Percentiles rank a stretch among this genome's conserved stretches.
phyloP scores from a whole-genome alignment of 495 filamentous ascomycete species.

The Podospora australis region DNA sequence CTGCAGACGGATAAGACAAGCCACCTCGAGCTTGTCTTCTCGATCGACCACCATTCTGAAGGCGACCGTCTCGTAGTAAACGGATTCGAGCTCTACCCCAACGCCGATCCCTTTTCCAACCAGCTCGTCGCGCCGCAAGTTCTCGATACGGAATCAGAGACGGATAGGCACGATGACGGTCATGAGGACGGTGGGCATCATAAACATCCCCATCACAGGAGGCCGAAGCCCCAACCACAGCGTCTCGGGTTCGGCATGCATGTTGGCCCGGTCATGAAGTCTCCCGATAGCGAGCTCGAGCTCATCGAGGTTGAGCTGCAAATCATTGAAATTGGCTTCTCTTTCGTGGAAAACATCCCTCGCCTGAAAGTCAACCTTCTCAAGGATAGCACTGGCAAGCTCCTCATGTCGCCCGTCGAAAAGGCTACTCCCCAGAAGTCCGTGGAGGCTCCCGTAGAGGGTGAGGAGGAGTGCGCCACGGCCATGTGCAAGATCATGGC shows the following conservation, averaged over 20 bases:
- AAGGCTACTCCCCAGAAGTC: conserved; percentile 15
- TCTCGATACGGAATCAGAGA: conserved; percentile 7
- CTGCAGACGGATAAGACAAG: conserved; percentile 25
- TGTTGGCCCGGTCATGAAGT: conserved; percentile 17
- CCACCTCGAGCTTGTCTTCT: conserved; percentile 37
- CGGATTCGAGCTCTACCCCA: conserved; percentile 39
- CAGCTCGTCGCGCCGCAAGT: conserved; percentile 26
- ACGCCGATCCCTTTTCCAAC: conserved; percentile 23
- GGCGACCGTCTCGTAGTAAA: conserved; percentile 37
- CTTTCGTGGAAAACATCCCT: conserved; percentile 41
- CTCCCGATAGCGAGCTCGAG: conserved; percentile 29
- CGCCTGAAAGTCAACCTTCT: conserved; percentile 39
- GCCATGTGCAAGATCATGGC: conserved; percentile 42
- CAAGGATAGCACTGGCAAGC: conserved; percentile 33
- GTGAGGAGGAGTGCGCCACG: conserved; percentile 35
- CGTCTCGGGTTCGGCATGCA: conserved; percentile 35
- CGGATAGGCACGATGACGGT: conserved; percentile 4
- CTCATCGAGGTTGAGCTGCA: conserved; percentile 40
- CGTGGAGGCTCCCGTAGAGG: conserved; percentile 11
- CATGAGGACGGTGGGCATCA: conserved; percentile 12
- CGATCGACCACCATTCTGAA: conserved; percentile 24
- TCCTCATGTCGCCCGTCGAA: conserved; percentile 37
- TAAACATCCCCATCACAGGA: conserved; percentile 10
- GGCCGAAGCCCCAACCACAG: conserved; percentile 15
- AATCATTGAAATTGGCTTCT: conserved; percentile 44